These are phyloP conservation scores for Trichoderma breve DNA, from an alignment of 2,329 filamentous ascomycete genomes.

Conservation along the genomic window DNA sequence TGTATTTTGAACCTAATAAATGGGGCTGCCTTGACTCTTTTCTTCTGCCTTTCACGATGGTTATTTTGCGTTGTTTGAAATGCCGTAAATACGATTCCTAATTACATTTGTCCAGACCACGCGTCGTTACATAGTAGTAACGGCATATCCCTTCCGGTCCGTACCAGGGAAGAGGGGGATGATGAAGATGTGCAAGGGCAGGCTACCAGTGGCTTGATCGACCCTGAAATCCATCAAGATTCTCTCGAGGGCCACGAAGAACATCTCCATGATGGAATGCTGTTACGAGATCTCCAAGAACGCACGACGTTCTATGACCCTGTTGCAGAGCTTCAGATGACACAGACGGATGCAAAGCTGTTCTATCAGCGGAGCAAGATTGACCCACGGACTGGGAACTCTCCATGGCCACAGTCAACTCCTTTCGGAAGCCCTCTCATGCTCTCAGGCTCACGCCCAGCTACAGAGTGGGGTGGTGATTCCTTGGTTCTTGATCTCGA, in stretches of 20 bases:
- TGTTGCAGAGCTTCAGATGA: constrained; percentile 90
- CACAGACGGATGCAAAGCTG: constrained; percentile 88
- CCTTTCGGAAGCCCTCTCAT: constrained; percentile 49
- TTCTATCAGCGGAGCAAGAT: constrained; percentile 90
- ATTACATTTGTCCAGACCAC: neutral
- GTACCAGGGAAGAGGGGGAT: constrained; percentile 33
- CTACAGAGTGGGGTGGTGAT: constrained; percentile 39
- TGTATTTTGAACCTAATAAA: neutral
- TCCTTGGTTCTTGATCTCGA: constrained; percentile 34
- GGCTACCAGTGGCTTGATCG: constrained; percentile 26
- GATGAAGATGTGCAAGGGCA: constrained; percentile 29
- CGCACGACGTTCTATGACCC: constrained; percentile 92
- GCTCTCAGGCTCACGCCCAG: constrained; percentile 34
- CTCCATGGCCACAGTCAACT: constrained; percentile 42
- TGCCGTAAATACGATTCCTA: neutral
- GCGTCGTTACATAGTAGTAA: constrained; percentile 9
- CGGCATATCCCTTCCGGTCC: constrained; percentile 25
- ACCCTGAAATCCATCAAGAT: constrained; percentile 25
- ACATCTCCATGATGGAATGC: constrained; percentile 53
- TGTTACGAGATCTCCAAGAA: constrained; percentile 58
- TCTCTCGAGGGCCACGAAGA: constrained; percentile 27
- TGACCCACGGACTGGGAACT: constrained; percentile 45
- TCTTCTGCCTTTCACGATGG: neutral
- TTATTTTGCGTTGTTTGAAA: neutral
- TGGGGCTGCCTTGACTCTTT: neutral